Percentiles rank a stretch among this genome's conserved stretches.
These are phyloP conservation scores for Mallotus japonicus DNA, from an alignment of 441 rosid genomes.

Conservation along the genomic window DNA sequence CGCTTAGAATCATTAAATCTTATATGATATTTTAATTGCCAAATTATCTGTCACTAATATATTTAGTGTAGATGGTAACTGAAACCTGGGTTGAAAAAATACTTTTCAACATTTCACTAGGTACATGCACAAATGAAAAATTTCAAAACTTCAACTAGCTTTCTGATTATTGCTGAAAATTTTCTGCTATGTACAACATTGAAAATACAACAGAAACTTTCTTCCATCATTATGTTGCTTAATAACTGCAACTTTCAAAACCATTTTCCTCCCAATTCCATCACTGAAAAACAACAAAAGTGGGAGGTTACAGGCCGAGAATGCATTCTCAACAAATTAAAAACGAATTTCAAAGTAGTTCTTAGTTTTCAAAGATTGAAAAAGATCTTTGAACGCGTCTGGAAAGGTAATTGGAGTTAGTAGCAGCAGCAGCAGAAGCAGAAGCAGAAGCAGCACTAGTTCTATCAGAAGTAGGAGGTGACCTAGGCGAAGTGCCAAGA, in stretches of 20 bases:
- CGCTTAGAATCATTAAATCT: too few relatives aligned
- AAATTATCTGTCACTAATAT: too few relatives aligned
- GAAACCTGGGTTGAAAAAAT: too few relatives aligned
- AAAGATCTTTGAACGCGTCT: slow-evolving; percentile 39
- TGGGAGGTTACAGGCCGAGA: neutral
- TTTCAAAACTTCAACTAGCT: too few relatives aligned
- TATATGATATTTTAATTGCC: too few relatives aligned
- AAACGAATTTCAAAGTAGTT: neutral
- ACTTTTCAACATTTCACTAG: neutral
- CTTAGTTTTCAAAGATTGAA: slow-evolving; percentile 39
- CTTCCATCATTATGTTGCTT: neutral
- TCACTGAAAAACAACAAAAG: neutral
- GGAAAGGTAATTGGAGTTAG: slow-evolving; percentile 38
- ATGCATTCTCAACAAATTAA: neutral
- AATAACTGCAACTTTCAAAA: slow-evolving; percentile 10
- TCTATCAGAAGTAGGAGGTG: slow-evolving; percentile 20
- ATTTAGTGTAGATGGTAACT: too few relatives aligned
- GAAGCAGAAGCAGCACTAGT: slow-evolving; percentile 1
- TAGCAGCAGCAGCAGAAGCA: slow-evolving; percentile 6
- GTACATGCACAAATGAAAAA: neutral
- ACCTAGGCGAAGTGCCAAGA: slow-evolving; percentile 26
- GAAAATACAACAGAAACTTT: neutral
- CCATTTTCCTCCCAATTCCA: neutral
- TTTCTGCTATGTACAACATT: slow-evolving; percentile 9
- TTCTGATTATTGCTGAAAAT: neutral